phyloP scores from a whole-genome alignment of 495 filamentous ascomycete genomes.

The Wilcoxina mikolae region DNA sequence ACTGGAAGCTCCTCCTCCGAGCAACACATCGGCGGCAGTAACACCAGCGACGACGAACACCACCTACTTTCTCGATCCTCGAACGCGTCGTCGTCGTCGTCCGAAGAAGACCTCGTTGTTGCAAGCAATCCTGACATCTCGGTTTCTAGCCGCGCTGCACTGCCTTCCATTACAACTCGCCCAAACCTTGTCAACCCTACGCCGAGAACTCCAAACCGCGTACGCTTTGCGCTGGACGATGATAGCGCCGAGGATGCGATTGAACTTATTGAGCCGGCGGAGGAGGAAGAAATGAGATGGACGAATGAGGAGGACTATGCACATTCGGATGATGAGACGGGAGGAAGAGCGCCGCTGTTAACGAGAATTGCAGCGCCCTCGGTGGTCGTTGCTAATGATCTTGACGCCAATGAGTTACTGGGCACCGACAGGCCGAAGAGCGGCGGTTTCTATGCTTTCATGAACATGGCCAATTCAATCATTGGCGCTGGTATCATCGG shows the following conservation, averaged over 20 bases:
- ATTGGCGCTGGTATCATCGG: constrained; percentile 96
- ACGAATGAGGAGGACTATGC: constrained; percentile 31
- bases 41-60: neutral
- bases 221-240: constrained; percentile 68
- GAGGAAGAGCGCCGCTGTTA: constrained; percentile 50
- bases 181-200: constrained; percentile 8
- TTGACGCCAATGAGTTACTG: constrained; percentile 27
- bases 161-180: constrained; percentile 19
- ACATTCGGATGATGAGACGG: constrained; percentile 33
- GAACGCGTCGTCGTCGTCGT: constrained; percentile 3
- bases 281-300: constrained; percentile 32
- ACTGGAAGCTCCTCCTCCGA: constrained; percentile 3
- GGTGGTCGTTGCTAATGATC: constrained; percentile 50
- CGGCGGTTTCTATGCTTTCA: constrained; percentile 59
- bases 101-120: constrained; percentile 36
- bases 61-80: neutral
- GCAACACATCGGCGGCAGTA: neutral
- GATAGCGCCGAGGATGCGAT: constrained; percentile 26
- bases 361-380: constrained; percentile 79
- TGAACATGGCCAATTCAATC: constrained; percentile 99
- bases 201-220: constrained; percentile 68
- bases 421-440: constrained; percentile 41
- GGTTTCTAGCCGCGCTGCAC: constrained; percentile 26
- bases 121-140: constrained; percentile 28
- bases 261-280: constrained; percentile 25